These are phyloP conservation scores for Ophiostoma australiae DNA, from an alignment of 2,329 filamentous ascomycete species.

Conservation along the genomic window DNA sequence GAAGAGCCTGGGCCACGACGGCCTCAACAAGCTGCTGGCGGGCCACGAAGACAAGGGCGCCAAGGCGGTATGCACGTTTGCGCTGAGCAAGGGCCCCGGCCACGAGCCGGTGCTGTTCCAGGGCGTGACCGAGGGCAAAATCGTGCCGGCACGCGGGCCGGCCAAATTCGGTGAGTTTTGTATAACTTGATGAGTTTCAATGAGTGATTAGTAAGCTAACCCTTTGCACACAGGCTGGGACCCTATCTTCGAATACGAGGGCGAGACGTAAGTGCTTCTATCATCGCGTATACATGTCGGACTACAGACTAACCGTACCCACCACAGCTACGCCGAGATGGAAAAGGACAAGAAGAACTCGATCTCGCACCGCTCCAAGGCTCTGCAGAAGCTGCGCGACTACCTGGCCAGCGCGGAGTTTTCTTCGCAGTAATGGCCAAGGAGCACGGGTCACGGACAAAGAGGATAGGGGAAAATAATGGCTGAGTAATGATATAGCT, in stretches of 20 bases:
- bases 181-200: background rate
- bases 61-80: constrained; percentile 93
- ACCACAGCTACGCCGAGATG: constrained; percentile 80
- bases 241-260: constrained; percentile 89
- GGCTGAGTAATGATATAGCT: background rate
- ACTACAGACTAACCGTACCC: constrained; percentile 13
- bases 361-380: constrained; percentile 84
- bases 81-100: constrained; percentile 79
- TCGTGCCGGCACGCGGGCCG: constrained; percentile 78
- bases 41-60: constrained; percentile 88
- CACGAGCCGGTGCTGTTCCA: constrained; percentile 84
- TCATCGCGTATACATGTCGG: background rate
- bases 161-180: constrained; percentile 67
- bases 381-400: constrained; percentile 76
- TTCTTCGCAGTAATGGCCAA: constrained; percentile 6
- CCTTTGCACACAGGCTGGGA: constrained; percentile 71
- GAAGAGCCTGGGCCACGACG: constrained; percentile 70
- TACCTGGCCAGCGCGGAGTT: constrained; percentile 59
- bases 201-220: background rate
- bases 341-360: constrained; percentile 80
- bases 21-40: constrained; percentile 83
- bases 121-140: constrained; percentile 76
- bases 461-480: background rate
- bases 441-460: background rate
- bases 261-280: constrained; percentile 58